phyloP scores from a whole-genome alignment of 2,329 filamentous ascomycete genomes.

The Pyrenochaeta sp. region DNA sequence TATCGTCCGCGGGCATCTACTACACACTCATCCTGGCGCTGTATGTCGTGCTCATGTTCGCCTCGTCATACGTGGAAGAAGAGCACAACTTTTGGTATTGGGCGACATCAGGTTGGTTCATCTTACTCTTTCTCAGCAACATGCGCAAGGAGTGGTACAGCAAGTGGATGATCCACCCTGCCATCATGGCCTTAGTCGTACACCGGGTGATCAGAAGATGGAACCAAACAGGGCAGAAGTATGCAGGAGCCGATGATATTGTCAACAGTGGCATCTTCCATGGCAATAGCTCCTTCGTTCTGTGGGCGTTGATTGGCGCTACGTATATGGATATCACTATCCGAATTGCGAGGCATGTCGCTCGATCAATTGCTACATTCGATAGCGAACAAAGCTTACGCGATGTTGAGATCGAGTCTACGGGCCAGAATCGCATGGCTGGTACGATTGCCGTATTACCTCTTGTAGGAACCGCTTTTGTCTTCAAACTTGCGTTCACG shows the following conservation, averaged over 20 bases:
- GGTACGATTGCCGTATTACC: constrained; percentile 44
- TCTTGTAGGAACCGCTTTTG: constrained; percentile 67
- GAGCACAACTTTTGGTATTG: constrained; percentile 99
- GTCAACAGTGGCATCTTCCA: constrained; percentile 65
- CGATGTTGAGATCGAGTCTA: constrained; percentile 28
- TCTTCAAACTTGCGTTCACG: constrained; percentile 92
- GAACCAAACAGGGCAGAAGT: constrained; percentile 98
- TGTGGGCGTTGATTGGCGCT: constrained; percentile 77
- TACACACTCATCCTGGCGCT: constrained; percentile 48
- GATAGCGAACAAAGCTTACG: constrained; percentile 21
- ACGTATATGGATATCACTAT: constrained; percentile 71
- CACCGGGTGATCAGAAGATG: constrained; percentile 78
- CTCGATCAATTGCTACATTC: constrained; percentile 34
- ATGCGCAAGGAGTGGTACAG: constrained; percentile 39
- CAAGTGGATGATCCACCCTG: constrained; percentile 41
- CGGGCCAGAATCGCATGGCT: constrained; percentile 41
- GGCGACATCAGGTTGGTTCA: constrained; percentile 74
- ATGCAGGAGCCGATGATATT: constrained; percentile 88
- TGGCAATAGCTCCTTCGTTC: constrained; percentile 63
- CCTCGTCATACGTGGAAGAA: constrained; percentile 96
- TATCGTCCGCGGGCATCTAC: constrained; percentile 60
- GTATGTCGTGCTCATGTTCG: constrained; percentile 94
- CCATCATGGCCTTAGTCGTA: constrained; percentile 63
- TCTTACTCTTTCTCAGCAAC: constrained; percentile 56
- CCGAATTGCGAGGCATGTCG: constrained; percentile 51